Evolutionary conservation across 768 basidiomycete species (phyloP), one percentile per base, ranked within the genome.

Genomic region (Hygrophorus pudorinus): DNA sequence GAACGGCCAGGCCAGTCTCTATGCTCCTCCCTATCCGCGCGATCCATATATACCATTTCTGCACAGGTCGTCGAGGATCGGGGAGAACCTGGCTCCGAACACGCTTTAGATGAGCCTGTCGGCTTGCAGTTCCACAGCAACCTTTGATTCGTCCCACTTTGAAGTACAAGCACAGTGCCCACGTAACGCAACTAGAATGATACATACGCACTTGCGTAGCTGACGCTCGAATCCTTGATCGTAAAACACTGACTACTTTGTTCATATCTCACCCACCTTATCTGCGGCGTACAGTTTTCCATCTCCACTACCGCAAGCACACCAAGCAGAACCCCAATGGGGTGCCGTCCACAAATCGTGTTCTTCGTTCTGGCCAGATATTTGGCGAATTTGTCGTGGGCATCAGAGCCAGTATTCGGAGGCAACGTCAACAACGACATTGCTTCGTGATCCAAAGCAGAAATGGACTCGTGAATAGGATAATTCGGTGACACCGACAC

Each of bases 311-410:
- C 63, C 4, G 76, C 54, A 39, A 97, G 59, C 5, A 89, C 82
- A 0, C 87, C 87, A 12, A 98, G 68, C 2, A 99, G 67, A 4
- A 98, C 87, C 0, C 91, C 89, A 41, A 99, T 97, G 1, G 96
- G 91, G 55, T 97, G 92, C 31, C 96, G 72, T 2, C 96, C 96
- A 58, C 96, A 99, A 36, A 99, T 96, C 0, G 96, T 98, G 65
- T 99, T 99, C 65, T 82, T 78, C 28, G 89, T 93, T 46, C 68
- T 64, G 10, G 65, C 57, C 1, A 90, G 71, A 58, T 92, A 91
- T 5, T 67, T 65, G 1, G 76, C 67, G 55, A 92, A 93, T 16
- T 66, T 59, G 3, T 49, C 49, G 53, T 90, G 87, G 0, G 82
- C 76, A 20, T 68, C 61, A 6, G 59, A 59, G 0, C 76, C 76